These are phyloP conservation scores for Eleusine indica DNA, from an alignment of 176 grass and related monocot genomes.

Conservation along the genomic window DNA sequence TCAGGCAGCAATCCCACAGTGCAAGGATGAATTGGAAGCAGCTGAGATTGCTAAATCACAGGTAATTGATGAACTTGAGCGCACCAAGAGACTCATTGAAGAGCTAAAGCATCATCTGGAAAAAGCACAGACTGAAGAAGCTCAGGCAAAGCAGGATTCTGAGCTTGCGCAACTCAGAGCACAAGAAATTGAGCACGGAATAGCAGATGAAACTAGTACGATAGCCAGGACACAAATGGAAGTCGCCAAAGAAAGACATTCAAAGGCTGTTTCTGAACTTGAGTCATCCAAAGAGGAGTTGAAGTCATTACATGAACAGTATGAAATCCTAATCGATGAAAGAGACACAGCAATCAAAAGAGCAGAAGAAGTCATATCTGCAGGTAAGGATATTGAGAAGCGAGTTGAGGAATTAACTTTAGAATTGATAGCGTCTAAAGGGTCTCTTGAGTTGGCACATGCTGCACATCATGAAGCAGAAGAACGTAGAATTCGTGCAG, in stretches of 20 bases:
- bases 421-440: conserved; percentile 75
- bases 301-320: conserved; percentile 54
- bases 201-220: conserved; percentile 73
- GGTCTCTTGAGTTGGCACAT: conserved; percentile 82
- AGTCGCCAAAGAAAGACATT: conserved; percentile 65
- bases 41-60: conserved; percentile 67
- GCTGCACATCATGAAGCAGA: conserved; percentile 88
- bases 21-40: conserved; percentile 65
- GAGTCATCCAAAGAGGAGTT: conserved; percentile 57
- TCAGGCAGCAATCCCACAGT: conserved; percentile 65
- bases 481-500: conserved; percentile 71
- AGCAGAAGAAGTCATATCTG: conserved; percentile 60
- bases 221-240: conserved; percentile 69
- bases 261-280: conserved; percentile 65
- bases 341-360: conserved; percentile 64
- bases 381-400: conserved; percentile 63
- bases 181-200: conserved; percentile 78
- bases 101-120: conserved; percentile 86
- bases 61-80: conserved; percentile 61
- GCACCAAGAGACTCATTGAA: conserved; percentile 69
- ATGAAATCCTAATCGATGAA: conserved; percentile 59
- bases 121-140: conserved; percentile 81
- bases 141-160: conserved; percentile 82
- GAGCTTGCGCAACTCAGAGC: conserved; percentile 77
- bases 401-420: conserved; percentile 73